These are phyloP conservation scores for Kodamaea kaohsiungensis DNA, from an alignment of 805 yeast genomes.

Conservation along the genomic window DNA sequence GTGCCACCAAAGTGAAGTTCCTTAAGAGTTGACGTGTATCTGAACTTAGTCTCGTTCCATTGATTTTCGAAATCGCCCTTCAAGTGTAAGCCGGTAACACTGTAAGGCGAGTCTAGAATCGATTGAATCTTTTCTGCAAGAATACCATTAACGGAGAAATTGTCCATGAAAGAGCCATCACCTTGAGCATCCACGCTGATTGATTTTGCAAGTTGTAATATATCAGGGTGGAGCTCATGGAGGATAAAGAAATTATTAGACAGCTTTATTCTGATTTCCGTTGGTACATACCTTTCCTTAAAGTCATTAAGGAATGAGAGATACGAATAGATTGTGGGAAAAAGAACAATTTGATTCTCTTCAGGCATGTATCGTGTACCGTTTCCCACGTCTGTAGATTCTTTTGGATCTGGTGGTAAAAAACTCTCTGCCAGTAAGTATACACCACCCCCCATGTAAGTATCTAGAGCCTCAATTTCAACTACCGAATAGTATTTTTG, in stretches of 20 bases:
- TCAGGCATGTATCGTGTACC: background rate
- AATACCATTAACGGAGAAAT: too few relatives aligned
- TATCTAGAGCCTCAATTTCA: background rate
- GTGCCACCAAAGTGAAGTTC: background rate
- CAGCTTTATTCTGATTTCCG: background rate
- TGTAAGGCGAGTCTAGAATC: background rate
- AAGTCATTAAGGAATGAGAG: background rate
- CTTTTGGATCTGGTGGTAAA: background rate
- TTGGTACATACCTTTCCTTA: background rate
- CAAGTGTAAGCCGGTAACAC: background rate
- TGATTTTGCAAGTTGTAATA: background rate
- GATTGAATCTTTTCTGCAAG: background rate
- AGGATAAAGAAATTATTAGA: background rate
- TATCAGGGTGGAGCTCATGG: background rate
- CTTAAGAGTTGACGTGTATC: background rate
- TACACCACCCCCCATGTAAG: background rate
- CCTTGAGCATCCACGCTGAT: background rate
- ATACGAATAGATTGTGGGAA: background rate
- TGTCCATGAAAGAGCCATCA: too few relatives aligned
- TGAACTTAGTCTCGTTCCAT: background rate
- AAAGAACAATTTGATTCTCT: background rate
- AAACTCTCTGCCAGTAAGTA: background rate
- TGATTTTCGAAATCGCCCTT: background rate
- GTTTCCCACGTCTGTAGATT: background rate
- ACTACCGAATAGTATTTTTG: background rate